Conservation (phyloP, 805 yeast genomes). For the Suhomyces sp. region DNA sequence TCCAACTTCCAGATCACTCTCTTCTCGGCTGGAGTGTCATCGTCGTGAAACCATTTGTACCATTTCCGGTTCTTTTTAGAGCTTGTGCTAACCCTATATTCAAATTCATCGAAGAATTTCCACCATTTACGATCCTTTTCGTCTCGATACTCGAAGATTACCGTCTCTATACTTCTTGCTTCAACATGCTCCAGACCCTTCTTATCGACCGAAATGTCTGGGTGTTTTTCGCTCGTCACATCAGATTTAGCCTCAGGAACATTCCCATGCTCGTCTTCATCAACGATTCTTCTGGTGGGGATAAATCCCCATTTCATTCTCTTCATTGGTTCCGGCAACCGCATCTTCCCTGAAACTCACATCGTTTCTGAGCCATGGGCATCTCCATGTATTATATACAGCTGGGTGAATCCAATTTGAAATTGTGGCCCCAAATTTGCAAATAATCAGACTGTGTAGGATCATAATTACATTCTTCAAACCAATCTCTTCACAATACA, state of each 20-base stretch:
- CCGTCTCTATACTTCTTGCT: slow-evolving; percentile 26
- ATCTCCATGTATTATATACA: not conserved
- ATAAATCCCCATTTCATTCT: slow-evolving; percentile 33
- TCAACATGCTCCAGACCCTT: slow-evolving; percentile 34
- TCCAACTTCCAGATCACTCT: slow-evolving; percentile 22
- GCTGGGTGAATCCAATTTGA: not conserved
- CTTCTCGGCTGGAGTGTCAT: slow-evolving; percentile 24
- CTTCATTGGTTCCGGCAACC: not conserved
- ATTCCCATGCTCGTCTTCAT: slow-evolving; percentile 20
- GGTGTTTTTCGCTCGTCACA: slow-evolving; percentile 20
- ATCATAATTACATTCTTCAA: not conserved
- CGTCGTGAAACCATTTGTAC: slow-evolving; percentile 28
- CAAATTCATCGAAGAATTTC: slow-evolving; percentile 40
- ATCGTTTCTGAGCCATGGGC: not conserved
- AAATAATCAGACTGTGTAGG: not conserved
- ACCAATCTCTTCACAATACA: not conserved
- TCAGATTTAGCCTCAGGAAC: not conserved
- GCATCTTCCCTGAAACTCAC: not conserved
- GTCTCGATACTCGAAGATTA: slow-evolving; percentile 41
- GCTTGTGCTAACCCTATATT: slow-evolving; percentile 21
- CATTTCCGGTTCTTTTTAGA: slow-evolving; percentile 11
- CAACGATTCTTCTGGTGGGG: slow-evolving; percentile 33
- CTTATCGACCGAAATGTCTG: slow-evolving; percentile 12
- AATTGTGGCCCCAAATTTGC: not conserved
- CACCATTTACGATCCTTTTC: slow-evolving; percentile 52